Percentiles rank a stretch among this genome's conserved stretches.
These are phyloP conservation scores for Aspergillus sp. DNA, from an alignment of 2,329 filamentous ascomycete genomes.

Conservation along the genomic window DNA sequence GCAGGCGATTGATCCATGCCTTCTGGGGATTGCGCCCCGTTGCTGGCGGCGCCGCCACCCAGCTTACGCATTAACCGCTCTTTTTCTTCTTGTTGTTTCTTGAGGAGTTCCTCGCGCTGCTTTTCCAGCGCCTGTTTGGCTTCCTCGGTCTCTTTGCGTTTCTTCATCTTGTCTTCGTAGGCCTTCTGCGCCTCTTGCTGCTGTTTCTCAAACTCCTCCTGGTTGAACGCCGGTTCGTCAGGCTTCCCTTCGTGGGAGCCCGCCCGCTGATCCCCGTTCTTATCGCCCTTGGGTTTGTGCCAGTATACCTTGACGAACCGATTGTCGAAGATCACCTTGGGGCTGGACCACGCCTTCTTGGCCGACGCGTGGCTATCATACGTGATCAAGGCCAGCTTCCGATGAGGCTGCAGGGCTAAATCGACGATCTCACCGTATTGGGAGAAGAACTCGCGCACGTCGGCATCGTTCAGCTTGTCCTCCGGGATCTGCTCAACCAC, in stretches of 20 bases:
- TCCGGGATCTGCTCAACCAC: conserved; percentile 63
- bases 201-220: conserved; percentile 53
- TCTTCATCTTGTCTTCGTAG: conserved; percentile 55
- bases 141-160: conserved; percentile 52
- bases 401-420: conserved; percentile 54
- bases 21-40: conserved; percentile 25
- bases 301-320: conserved; percentile 65
- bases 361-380: conserved; percentile 53
- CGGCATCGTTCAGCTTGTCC: conserved; percentile 54
- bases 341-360: conserved; percentile 56
- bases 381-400: conserved; percentile 55
- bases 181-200: conserved; percentile 58
- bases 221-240: conserved; percentile 50
- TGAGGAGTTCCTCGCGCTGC: conserved; percentile 50
- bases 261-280: conserved; percentile 25
- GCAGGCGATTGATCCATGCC: conserved; percentile 20
- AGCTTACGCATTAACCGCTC: conserved; percentile 50
- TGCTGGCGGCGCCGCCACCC: conserved; percentile 39
- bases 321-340: conserved; percentile 64
- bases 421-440: conserved; percentile 58
- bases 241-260: conserved; percentile 19
- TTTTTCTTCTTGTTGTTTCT: conserved; percentile 57
- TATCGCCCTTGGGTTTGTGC: conserved; percentile 48
- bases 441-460: conserved; percentile 57
- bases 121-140: conserved; percentile 54